phyloP scores from a whole-genome alignment of 2,329 filamentous ascomycete genomes.

The Grosmannia huntii region DNA sequence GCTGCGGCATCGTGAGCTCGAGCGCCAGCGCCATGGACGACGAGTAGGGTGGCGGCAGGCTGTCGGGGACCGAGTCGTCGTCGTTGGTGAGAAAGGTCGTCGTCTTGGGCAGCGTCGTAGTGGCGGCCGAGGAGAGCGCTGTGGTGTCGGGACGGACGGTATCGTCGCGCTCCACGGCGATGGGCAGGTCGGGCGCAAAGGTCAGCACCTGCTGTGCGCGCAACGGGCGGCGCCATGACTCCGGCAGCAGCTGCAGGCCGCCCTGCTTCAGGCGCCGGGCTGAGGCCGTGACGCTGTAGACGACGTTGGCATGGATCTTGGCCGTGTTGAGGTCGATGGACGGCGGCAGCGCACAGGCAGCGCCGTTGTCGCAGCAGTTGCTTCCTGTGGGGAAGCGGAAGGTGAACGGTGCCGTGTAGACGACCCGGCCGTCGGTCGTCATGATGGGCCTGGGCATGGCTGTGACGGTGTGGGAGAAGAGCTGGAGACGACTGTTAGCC shows the following conservation, averaged over 20 bases:
- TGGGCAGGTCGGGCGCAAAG: background rate
- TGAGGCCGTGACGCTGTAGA: constrained; percentile 3
- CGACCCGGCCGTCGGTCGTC: background rate
- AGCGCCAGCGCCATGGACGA: constrained; percentile 5
- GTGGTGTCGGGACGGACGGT: too few relatives aligned
- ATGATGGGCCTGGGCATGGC: background rate
- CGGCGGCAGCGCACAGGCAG: constrained; percentile 3
- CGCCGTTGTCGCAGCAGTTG: background rate
- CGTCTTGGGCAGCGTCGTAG: too few relatives aligned
- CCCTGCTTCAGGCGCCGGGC: background rate
- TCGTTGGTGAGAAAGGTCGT: background rate
- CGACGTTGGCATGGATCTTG: background rate
- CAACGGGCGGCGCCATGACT: background rate
- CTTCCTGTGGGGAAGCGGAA: background rate
- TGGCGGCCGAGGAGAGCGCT: too few relatives aligned
- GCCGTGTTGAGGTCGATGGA: background rate
- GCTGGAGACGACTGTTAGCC: background rate
- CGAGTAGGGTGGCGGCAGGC: constrained; percentile 7
- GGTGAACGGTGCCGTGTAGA: background rate
- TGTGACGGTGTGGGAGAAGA: background rate
- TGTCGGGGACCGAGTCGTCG: background rate
- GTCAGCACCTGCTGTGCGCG: background rate
- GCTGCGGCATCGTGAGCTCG: constrained; percentile 5
- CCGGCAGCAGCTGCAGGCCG: background rate
- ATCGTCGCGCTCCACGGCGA: too few relatives aligned